Percentiles rank a stretch among this genome's conserved stretches.
Evolutionary conservation across 768 basidiomycete genomes (phyloP).

Genomic region (Pholiota conissans): DNA sequence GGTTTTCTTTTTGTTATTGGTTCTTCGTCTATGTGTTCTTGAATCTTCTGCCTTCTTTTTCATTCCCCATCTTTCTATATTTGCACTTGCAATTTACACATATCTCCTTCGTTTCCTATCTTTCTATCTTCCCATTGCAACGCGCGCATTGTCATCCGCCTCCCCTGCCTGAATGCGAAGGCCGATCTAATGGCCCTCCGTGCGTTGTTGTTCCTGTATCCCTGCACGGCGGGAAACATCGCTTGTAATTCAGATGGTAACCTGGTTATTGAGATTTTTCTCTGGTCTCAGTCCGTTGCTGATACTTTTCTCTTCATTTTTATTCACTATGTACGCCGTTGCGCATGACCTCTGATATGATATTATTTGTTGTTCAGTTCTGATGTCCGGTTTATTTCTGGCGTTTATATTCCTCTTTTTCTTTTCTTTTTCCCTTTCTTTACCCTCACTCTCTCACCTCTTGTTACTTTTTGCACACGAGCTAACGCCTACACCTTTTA

Average conservation of each 20-base stretch:
- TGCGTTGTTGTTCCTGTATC: neutral
- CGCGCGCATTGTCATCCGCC: no score
- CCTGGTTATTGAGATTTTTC: neutral
- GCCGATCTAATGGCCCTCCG: constrained; percentile 1
- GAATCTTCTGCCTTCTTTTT: neutral
- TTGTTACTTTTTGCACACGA: neutral
- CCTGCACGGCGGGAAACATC: neutral
- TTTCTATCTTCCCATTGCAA: no score
- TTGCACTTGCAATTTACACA: no score
- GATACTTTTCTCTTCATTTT: neutral
- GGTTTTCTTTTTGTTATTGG: constrained; percentile 1
- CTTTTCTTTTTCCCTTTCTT: constrained; percentile 3
- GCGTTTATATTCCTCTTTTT: constrained; percentile 3
- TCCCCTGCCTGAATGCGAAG: neutral
- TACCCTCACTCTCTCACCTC: constrained; percentile 4
- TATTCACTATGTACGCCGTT: neutral
- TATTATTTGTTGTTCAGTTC: neutral
- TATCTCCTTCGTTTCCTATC: no score
- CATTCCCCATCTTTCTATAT: neutral
- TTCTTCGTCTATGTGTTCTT: neutral
- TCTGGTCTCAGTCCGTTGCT: neutral
- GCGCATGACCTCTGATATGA: neutral
- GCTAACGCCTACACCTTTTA: neutral
- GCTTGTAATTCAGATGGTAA: neutral
- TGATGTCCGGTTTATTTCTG: neutral